These are phyloP conservation scores for Cyclotella choctawhatcheeana DNA, from an alignment of 108 stramenopile genomes.

Conservation along the genomic window DNA sequence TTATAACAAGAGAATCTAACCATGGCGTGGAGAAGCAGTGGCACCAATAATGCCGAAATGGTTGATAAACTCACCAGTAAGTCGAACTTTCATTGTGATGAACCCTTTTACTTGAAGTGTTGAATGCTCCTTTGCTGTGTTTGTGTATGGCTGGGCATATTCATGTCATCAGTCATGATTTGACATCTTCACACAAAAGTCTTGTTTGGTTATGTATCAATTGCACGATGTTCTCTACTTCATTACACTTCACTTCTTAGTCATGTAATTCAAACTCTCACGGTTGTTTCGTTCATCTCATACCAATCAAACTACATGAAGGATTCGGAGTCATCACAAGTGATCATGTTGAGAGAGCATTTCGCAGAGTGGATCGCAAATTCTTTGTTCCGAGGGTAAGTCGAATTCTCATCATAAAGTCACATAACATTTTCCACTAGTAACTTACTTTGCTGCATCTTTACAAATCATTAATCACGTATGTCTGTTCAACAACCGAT, in stretches of 20 bases:
- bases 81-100: slow-evolving; percentile 23
- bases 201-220: not conserved
- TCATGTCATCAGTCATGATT: not conserved
- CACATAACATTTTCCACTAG: not conserved
- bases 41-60: slow-evolving; percentile 85
- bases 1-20: not conserved
- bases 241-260: not conserved
- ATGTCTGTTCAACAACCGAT: no score
- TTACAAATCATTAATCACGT: not conserved
- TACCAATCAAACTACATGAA: slow-evolving; percentile 13
- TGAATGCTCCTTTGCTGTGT: not conserved
- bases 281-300: not conserved
- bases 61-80: slow-evolving; percentile 89
- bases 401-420: not conserved
- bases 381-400: slow-evolving; percentile 86
- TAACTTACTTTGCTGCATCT: not conserved
- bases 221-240: not conserved
- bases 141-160: no score
- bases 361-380: slow-evolving; percentile 81
- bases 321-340: slow-evolving; percentile 78
- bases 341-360: slow-evolving; percentile 68
- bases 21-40: slow-evolving; percentile 92
- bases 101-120: not conserved
- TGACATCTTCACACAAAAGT: slow-evolving; percentile 12
- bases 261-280: not conserved